phyloP scores from a whole-genome alignment of 2,329 filamentous ascomycete species.

The Clonostachys solani region DNA sequence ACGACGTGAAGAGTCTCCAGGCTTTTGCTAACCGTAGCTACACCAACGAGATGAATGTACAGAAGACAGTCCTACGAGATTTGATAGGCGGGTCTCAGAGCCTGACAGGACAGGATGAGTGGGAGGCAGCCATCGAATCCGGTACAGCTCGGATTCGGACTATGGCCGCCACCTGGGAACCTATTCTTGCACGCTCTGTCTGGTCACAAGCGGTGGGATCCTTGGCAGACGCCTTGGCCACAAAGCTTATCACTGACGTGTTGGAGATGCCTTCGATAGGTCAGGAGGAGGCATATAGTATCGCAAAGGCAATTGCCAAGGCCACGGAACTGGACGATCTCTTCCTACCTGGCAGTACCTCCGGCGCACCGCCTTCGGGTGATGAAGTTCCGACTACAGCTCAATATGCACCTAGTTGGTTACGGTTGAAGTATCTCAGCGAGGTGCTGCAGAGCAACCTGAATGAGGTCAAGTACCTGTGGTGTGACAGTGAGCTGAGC shows the following conservation, averaged over 20 bases:
- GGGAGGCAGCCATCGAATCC: constrained; percentile 46
- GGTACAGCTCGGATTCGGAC: constrained; percentile 48
- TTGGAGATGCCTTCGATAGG: constrained; percentile 58
- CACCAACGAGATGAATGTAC: constrained; percentile 53
- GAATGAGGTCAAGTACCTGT: constrained; percentile 57
- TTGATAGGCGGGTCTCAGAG: constrained; percentile 57
- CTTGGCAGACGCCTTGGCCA: constrained; percentile 52
- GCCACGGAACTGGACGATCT: constrained; percentile 57
- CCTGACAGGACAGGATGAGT: constrained; percentile 52
- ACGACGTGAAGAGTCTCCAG: constrained; percentile 54
- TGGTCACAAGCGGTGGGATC: constrained; percentile 61
- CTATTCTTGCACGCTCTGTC: constrained; percentile 53
- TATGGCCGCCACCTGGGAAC: constrained; percentile 52
- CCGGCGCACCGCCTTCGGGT: constrained; percentile 10
- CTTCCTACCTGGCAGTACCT: constrained; percentile 43
- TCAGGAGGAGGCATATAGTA: constrained; percentile 59
- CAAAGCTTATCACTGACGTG: constrained; percentile 57
- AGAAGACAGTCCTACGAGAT: constrained; percentile 58
- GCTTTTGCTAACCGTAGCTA: constrained; percentile 60
- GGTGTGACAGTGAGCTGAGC: constrained; percentile 63
- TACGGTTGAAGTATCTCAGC: constrained; percentile 59
- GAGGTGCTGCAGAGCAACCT: constrained; percentile 64
- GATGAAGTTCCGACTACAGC: constrained; percentile 47
- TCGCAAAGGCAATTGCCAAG: constrained; percentile 52
- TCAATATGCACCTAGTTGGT: constrained; percentile 58